Base-by-base conservation (phyloP, 2,329 filamentous ascomycete genomes). In the Fusarium agapanthi region DNA sequence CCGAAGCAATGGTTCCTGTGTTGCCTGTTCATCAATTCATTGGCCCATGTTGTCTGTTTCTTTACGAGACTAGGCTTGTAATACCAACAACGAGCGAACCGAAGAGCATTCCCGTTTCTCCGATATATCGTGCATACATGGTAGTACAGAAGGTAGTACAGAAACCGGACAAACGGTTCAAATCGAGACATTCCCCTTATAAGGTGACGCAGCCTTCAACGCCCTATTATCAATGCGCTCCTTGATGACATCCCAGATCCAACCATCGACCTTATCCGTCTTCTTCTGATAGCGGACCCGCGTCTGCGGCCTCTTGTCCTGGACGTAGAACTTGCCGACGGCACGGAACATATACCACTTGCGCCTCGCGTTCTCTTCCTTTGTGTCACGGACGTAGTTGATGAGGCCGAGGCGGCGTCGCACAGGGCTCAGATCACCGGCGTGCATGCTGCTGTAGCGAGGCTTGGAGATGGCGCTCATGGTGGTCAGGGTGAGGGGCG, bases 381-480 rank as follows among this genome's bases (percentile, higher is more conserved):
- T 71, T 7, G 79, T 77, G 73, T 83, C 79, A 65, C 83, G 80
- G n/a, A 79, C 75, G 58, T 81, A 83, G 75, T 84, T 84, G 73
- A 85, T 79, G 54, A 85, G 76, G 26, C 83, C 83, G 37, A 83
- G 69, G 47, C 83, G 80, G n/a, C 75, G 72, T 41, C 60, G 64
- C 18, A 69, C 69, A 35, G 81, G 79, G 10, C 74, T 65, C 32
- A 85, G 75, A 45, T 84, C 81, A 26, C 81, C 82, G 26, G 82
- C 82, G 53, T 79, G 79, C 34, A 85, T 75, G 66, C 80, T 80
- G 71, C 84, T 85, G 77, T 84, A 84, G 44, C 88, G 85, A 35
- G 88, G 88, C 79, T 87, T 88, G 69, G 85, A 86, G 73, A 89
- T 86, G 72, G 84, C 75, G 76, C 85, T 88, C 83, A 90, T 87